phyloP scores from a whole-genome alignment of 1,284 basidiomycete genomes.

The Farysia itapuensis region DNA sequence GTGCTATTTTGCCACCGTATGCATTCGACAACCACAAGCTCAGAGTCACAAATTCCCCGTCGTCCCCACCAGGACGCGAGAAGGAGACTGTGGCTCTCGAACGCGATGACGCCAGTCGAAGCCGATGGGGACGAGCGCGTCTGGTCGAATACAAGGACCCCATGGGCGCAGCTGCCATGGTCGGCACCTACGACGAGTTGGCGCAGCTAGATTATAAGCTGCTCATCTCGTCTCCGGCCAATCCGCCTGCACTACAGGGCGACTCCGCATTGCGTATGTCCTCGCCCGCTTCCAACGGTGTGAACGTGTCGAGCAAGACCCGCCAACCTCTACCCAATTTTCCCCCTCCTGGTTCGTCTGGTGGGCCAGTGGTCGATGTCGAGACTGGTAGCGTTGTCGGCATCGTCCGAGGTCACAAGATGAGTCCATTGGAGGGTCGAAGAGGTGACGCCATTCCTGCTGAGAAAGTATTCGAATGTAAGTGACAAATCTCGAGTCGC shows the following conservation, averaged over 20 bases:
- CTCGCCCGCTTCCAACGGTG: neutral
- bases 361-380: constrained; percentile 71
- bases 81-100: constrained; percentile 34
- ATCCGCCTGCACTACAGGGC: constrained; percentile 35
- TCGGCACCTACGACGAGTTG: constrained; percentile 71
- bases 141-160: constrained; percentile 55
- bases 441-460: constrained; percentile 72
- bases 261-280: constrained; percentile 19
- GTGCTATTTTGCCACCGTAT: constrained; percentile 36
- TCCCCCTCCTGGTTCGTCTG: constrained; percentile 71
- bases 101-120: constrained; percentile 36
- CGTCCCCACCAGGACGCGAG: constrained; percentile 27
- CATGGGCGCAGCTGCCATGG: constrained; percentile 42
- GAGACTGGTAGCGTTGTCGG: constrained; percentile 71
- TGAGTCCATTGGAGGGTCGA: constrained; percentile 65
- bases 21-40: constrained; percentile 12
- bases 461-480: constrained; percentile 68
- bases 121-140: constrained; percentile 51
- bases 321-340: constrained; percentile 53
- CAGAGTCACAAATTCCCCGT: neutral
- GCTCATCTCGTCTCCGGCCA: constrained; percentile 31
- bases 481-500: neutral
- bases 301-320: constrained; percentile 1
- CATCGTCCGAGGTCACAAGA: constrained; percentile 69
- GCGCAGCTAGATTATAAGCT: constrained; percentile 64